Evolutionary conservation across 2,329 filamentous ascomycete species (phyloP), one percentile per base, ranked within the genome.

Genomic region (Emmonsia crescens): DNA sequence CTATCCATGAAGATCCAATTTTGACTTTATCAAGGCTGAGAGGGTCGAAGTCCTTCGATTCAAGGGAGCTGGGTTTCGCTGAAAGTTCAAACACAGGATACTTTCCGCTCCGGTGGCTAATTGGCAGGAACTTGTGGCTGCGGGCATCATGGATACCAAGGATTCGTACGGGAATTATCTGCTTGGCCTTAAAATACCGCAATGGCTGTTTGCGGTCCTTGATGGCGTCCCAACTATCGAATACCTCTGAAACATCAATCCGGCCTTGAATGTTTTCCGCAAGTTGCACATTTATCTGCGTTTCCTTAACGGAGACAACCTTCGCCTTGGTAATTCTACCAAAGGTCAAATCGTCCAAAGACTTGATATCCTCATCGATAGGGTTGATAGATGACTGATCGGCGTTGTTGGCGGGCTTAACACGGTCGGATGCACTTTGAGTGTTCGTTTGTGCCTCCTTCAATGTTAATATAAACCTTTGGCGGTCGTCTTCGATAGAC

Each of bases 241-340:
- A 99, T 14, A 92, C 77, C 72, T 97, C 91, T 0, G 94, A 95
- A 5, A 94, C 84, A 70, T 96, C 93, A 63, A 99, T 86, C 21
- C 94, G 89, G n/a, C 93, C 94, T 72, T 95, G 89, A 9, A 96
- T 81, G 66, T 91, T 91, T 70, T 95, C 90, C 51, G 90, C 88
- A 58, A 97, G 81, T 66, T 89, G 85, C 5, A 99, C 91, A 67
- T 97, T 97, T 61, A 97, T 79, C 72, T 99, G 94, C 0, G 93
- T 96, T 57, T 87, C 87, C 75, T 96, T 96, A 70, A 96, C 79
- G 0, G 90, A 90, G n/a, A 84, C 83, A 52, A 99, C 84, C 67
- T 83, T 87, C 46, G 89, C 93, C 71, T 89, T 91, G 8, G 86
- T 85, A 55, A 88, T 73, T 66, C 82, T 87, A 60, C 93, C 93